Conservation (phyloP, 495 filamentous ascomycete species). For the Lasiosphaeria ovina region DNA sequence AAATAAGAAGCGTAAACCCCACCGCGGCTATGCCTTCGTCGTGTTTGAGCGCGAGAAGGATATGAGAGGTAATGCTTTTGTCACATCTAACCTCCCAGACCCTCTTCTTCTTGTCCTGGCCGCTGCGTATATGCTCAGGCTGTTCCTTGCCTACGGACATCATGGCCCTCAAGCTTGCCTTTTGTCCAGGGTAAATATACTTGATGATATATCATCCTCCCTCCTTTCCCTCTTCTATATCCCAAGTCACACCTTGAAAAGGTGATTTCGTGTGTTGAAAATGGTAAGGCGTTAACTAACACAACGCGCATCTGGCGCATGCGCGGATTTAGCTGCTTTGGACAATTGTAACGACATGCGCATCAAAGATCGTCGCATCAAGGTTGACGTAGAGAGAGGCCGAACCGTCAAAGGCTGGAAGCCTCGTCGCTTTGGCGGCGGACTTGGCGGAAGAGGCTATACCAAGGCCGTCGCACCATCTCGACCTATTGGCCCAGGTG, state of each 20-base stretch:
- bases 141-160: slow-evolving; percentile 30
- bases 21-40: slow-evolving; percentile 93
- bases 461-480: slow-evolving; percentile 73
- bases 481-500: slow-evolving; percentile 72
- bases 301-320: slow-evolving; percentile 52
- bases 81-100: slow-evolving; percentile 38
- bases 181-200: slow-evolving; percentile 27
- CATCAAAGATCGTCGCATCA: slow-evolving; percentile 86
- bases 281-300: slow-evolving; percentile 57
- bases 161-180: slow-evolving; percentile 59
- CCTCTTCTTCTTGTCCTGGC: slow-evolving; percentile 9
- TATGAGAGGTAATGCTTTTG: slow-evolving; percentile 85
- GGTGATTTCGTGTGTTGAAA: slow-evolving; percentile 30
- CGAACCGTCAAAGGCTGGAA: slow-evolving; percentile 94
- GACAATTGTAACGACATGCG: slow-evolving; percentile 75
- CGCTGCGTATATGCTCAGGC: too few relatives aligned
- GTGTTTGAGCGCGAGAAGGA: slow-evolving; percentile 97
- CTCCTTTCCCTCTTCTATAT: slow-evolving; percentile 20
- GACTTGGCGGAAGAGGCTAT: slow-evolving; percentile 88
- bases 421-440: slow-evolving; percentile 87
- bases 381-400: slow-evolving; percentile 95
- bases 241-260: slow-evolving; percentile 20
- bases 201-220: not conserved
- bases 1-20: slow-evolving; percentile 77
- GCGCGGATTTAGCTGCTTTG: slow-evolving; percentile 53